Conservation (phyloP, 163 green algal genomes). For the Trebouxia gelatinosa region DNA sequence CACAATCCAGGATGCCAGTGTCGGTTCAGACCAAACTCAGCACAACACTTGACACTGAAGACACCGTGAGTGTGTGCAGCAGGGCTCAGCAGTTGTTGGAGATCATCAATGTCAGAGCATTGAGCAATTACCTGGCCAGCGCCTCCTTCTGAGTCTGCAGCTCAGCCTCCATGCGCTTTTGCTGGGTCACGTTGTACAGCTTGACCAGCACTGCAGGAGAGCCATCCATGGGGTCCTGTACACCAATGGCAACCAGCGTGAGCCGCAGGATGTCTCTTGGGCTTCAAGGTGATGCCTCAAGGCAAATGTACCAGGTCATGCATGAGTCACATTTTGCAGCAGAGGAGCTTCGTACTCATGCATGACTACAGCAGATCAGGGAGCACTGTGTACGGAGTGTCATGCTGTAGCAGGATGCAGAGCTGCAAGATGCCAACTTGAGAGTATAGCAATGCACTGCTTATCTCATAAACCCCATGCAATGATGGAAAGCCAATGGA, state of each 20-base stretch:
- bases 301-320: neutral
- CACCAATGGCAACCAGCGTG: neutral
- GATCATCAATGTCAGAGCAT: neutral
- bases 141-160: constrained; percentile 15
- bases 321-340: neutral
- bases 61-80: neutral
- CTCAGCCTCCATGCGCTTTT: constrained; percentile 27
- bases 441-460: neutral
- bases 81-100: neutral
- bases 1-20: neutral
- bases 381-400: neutral
- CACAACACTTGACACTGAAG: neutral
- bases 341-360: neutral
- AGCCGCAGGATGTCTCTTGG: neutral
- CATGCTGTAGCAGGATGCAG: neutral
- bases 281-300: neutral
- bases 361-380: neutral
- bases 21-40: neutral
- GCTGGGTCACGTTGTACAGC: constrained; percentile 22
- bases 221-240: constrained; percentile 24
- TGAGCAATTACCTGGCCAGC: neutral
- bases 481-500: neutral
- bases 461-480: neutral
- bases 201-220: constrained; percentile 12
- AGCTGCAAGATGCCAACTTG: neutral